Conservation (phyloP, 306 rosid genomes). For the peach (Prunus persica) region Prunus_persica_NCBIv2 NC_034016.1:21798501-21799000, state of each 20-base stretch:
- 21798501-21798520: neutral
- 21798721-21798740: slow-evolving; percentile 1
- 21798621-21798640: neutral
- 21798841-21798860: slow-evolving; percentile 1
- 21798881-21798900: neutral
- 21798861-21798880: neutral
- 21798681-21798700: neutral
- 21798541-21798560: slow-evolving; percentile 31
- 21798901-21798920: neutral
- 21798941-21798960: neutral
- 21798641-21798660: neutral
- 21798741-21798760: neutral
- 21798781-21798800: slow-evolving; percentile 24
- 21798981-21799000: slow-evolving; percentile 2
- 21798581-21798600: slow-evolving; percentile 5
- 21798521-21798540: neutral
- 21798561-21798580: slow-evolving; percentile 18
- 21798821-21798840: neutral
- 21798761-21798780: slow-evolving; percentile 17
- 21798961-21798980: neutral
- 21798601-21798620: neutral
- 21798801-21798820: neutral
- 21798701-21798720: neutral
- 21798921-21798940: neutral
- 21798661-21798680: neutral